Conservation (phyloP, 2,329 filamentous ascomycete genomes). For the Thermoascus crustaceus region DNA sequence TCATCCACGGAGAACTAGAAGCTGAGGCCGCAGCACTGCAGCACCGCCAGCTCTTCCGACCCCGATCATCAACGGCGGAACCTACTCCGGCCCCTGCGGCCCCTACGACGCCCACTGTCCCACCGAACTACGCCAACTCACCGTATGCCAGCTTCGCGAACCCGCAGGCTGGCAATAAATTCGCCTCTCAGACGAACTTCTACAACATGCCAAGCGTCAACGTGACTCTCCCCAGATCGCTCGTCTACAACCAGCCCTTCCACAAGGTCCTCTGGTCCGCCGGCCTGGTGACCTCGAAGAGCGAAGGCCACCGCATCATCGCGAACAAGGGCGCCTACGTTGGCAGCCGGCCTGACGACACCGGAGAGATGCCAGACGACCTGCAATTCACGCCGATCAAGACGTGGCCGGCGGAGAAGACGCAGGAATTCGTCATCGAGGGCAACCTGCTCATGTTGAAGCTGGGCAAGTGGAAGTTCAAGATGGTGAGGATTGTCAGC, state of each 20-base stretch:
- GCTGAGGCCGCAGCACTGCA: constrained; percentile 55
- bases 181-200: constrained; percentile 32
- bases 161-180: constrained; percentile 28
- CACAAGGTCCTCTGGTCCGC: constrained; percentile 44
- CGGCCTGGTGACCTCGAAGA: constrained; percentile 43
- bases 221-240: constrained; percentile 41
- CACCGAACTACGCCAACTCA: constrained; percentile 13
- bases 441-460: constrained; percentile 47
- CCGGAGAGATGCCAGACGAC: constrained; percentile 34
- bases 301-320: constrained; percentile 45
- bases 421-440: constrained; percentile 43
- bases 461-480: constrained; percentile 54
- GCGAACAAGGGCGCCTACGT: constrained; percentile 45
- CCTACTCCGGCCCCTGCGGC: constrained; percentile 23
- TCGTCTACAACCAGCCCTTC: constrained; percentile 42
- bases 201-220: constrained; percentile 30
- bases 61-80: constrained; percentile 24
- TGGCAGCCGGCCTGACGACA: constrained; percentile 32
- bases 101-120: constrained; percentile 11
- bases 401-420: constrained; percentile 34
- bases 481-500: constrained; percentile 47
- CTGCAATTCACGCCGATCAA: constrained; percentile 45
- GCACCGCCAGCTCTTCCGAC: constrained; percentile 43
- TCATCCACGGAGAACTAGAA: constrained; percentile 63
- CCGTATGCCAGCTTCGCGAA: constrained; percentile 19